phyloP scores from a whole-genome alignment of 2,329 filamentous ascomycete genomes.

The Stagonosporopsis vannaccii region DNA sequence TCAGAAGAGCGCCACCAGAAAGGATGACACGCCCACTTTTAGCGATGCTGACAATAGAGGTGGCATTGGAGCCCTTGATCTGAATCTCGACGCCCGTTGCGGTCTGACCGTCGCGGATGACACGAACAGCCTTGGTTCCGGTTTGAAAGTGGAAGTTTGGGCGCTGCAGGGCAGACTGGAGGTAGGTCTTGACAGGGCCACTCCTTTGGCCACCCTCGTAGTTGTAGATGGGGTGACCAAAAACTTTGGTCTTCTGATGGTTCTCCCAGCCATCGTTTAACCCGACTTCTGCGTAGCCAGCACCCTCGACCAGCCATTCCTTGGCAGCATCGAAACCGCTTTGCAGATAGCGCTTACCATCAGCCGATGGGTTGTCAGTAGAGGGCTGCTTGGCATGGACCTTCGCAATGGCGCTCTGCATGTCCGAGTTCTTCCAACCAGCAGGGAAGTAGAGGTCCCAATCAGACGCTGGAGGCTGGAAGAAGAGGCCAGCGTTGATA shows the following conservation, averaged over 20 bases:
- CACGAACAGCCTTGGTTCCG: conserved; percentile 54
- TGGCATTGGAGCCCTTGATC: conserved; percentile 41
- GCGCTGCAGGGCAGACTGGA: conserved; percentile 56
- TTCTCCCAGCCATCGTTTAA: conserved; percentile 56
- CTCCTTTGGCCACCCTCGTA: conserved; percentile 60
- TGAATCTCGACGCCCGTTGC: conserved; percentile 55
- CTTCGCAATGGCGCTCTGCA: conserved; percentile 55
- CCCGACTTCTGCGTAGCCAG: conserved; percentile 57
- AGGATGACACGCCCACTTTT: conserved; percentile 40
- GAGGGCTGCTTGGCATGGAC: conserved; percentile 56
- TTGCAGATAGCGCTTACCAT: conserved; percentile 58
- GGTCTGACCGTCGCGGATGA: conserved; percentile 51
- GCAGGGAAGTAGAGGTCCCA: conserved; percentile 60
- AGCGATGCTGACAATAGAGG: conserved; percentile 38
- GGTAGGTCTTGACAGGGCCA: conserved; percentile 59
- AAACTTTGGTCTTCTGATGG: conserved; percentile 55
- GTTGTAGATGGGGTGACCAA: conserved; percentile 58
- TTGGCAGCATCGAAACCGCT: conserved; percentile 57
- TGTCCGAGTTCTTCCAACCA: conserved; percentile 61
- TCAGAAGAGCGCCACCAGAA: conserved; percentile 45
- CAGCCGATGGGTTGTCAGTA: conserved; percentile 54
- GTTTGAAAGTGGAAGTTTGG: conserved; percentile 50
- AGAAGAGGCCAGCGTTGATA: conserved; percentile 63
- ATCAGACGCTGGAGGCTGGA: conserved; percentile 61
- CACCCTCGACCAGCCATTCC: conserved; percentile 60